Evolutionary conservation across 2,329 filamentous ascomycete genomes (phyloP), one percentile per base, ranked within the genome.

Genomic region (Sporothrix brunneoviolacea): DNA sequence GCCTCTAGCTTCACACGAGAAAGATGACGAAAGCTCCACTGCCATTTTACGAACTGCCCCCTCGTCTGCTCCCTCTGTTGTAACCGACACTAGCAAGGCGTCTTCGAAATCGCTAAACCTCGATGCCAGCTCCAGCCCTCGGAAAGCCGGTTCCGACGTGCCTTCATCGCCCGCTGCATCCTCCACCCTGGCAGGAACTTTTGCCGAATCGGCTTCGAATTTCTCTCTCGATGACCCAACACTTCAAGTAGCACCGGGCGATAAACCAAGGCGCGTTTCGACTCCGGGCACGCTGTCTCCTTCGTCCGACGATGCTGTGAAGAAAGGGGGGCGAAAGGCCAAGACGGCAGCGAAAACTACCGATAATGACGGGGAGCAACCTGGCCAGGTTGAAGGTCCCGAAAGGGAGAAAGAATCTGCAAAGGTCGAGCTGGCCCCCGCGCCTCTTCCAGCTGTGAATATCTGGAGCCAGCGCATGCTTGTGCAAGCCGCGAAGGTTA

Each of bases 401-500:
- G 81, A 83, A 57, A 79, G 83, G 59, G 79, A 79, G 58, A 76
- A 78, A 53, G 70, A 79, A 54, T 71, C 72, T 13, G 71, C 78
- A 59, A 81, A 83, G 60, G 70, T 80, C 39, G 78, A 84, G 60
- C 73, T 95, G 37, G 84, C 85, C 41, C 88, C 93, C 54, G 91
- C 91, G 16, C 86, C 89, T 27, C 75, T 87, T 38, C 93, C 93
- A 1, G 67, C 81, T 2, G 86, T 96, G 52, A 98, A 98, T 65
- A 73, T 91, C 55, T 98, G 93, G 91, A 79, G 83, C 55, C 82
- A 91, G 68, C 80, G 91, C 50, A 84, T 78, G 59, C 84, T 89
- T 61, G 82, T 82, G 41, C 69, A 75, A 39, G 71, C 76, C 55
- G 72, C 78, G 35, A 83, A 81, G 64, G 64, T 65, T 21, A 77